Percentiles rank a stretch among this genome's conserved stretches.
These are phyloP conservation scores for Saccharomyces eubayanus DNA, from an alignment of 805 yeast species.

Conservation along the genomic window DNA sequence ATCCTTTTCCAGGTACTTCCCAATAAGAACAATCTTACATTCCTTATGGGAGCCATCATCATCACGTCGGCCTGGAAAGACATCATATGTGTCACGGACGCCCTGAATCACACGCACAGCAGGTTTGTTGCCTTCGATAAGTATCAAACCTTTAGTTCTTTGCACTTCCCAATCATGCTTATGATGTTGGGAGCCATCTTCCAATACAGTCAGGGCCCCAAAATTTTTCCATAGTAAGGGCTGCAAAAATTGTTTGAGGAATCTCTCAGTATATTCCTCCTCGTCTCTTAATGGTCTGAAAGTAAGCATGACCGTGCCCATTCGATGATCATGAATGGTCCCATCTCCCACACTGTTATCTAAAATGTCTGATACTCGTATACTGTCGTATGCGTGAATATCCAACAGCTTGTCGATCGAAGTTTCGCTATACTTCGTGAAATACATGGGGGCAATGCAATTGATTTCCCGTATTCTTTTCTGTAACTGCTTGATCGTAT, in stretches of 20 bases:
- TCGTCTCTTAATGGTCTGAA: constrained; percentile 34
- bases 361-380: constrained; percentile 18
- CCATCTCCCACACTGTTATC: constrained; percentile 9
- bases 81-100: constrained; percentile 86
- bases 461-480: constrained; percentile 45
- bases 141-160: constrained; percentile 69
- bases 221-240: constrained; percentile 55
- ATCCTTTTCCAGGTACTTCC: constrained; percentile 45
- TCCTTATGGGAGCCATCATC: constrained; percentile 22
- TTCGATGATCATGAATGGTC: constrained; percentile 43
- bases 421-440: constrained; percentile 69
- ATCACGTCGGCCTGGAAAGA: constrained; percentile 38
- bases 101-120: constrained; percentile 70
- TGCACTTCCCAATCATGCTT: constrained; percentile 50
- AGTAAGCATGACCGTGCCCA: constrained; percentile 44
- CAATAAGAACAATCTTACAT: constrained; percentile 68
- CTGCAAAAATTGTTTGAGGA: constrained; percentile 58
- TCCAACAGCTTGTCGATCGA: constrained; percentile 58
- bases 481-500: constrained; percentile 29
- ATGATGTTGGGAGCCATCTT: not conserved
- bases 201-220: constrained; percentile 41
- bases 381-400: constrained; percentile 64
- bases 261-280: constrained; percentile 32
- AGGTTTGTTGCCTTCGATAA: constrained; percentile 30
- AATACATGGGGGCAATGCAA: constrained; percentile 53